These are phyloP conservation scores for Saksenaea oblongispora DNA, from an alignment of 371 early-diverging fungal species.

Conservation along the genomic window DNA sequence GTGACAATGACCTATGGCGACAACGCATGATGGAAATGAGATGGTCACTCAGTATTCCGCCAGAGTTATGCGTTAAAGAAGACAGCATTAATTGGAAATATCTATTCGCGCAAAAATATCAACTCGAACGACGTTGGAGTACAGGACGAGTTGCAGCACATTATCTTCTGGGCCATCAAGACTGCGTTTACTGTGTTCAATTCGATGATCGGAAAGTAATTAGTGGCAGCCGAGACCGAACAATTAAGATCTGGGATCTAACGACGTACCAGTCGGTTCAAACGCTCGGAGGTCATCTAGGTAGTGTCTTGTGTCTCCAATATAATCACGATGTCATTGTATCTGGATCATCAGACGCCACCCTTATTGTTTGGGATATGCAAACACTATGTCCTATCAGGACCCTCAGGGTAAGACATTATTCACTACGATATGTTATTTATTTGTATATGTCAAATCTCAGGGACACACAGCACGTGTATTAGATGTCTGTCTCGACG, in stretches of 20 bases:
- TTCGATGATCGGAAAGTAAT: conserved; percentile 82
- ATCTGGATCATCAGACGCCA: conserved; percentile 90
- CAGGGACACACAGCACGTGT: conserved; percentile 78
- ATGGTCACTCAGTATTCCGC: conserved; percentile 9
- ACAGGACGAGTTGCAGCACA: conserved; percentile 34
- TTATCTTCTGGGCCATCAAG: conserved; percentile 74
- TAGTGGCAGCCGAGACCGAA: conserved; percentile 92
- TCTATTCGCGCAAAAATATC: conserved; percentile 33
- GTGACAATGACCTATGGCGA: conserved; percentile 21
- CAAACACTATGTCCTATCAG: conserved; percentile 32
- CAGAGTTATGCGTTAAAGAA: neutral
- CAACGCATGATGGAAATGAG: conserved; percentile 10
- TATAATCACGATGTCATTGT: conserved; percentile 80
- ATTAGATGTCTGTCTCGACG: conserved; percentile 79
- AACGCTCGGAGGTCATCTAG: conserved; percentile 83
- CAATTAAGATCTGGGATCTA: conserved; percentile 73
- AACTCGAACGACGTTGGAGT: conserved; percentile 36
- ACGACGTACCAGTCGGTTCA: conserved; percentile 64
- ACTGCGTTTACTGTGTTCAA: conserved; percentile 95
- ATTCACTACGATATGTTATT: neutral
- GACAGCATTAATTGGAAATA: conserved; percentile 30
- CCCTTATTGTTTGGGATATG: conserved; percentile 89
- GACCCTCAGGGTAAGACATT: conserved; percentile 24
- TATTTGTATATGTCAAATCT: neutral
- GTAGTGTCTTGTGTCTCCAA: conserved; percentile 90